Evolutionary conservation across 371 early-diverging fungal genomes (phyloP).

Genomic region (Mucor circinelloides): DNA sequence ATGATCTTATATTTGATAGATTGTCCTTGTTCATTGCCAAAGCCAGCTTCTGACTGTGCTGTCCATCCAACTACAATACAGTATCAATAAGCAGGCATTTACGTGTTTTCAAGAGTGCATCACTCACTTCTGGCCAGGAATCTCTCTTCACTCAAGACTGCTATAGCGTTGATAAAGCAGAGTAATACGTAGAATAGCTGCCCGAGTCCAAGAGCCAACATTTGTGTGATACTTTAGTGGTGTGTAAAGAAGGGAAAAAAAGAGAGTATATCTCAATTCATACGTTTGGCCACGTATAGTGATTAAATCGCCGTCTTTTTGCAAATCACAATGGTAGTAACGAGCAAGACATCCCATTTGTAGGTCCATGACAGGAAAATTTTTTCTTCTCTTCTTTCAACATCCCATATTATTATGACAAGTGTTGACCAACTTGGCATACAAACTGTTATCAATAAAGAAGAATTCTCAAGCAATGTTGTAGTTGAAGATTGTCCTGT

Average conservation of each 20-base stretch:
- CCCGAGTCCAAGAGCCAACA: constrained; percentile 69
- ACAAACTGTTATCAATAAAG: constrained; percentile 39
- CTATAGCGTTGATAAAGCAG: constrained; percentile 89
- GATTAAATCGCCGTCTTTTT: constrained; percentile 3
- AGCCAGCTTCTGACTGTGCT: constrained; percentile 68
- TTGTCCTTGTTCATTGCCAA: constrained; percentile 64
- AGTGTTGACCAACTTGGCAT: constrained; percentile 32
- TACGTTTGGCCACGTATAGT: neutral
- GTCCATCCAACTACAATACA: constrained; percentile 64
- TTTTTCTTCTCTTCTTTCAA: constrained; percentile 9
- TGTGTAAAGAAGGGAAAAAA: neutral
- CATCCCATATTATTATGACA: constrained; percentile 11
- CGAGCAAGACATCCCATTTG: neutral
- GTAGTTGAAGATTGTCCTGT: constrained; percentile 32
- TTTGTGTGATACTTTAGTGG: neutral
- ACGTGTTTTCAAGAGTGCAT: neutral
- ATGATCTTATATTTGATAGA: constrained; percentile 84
- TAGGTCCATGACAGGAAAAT: neutral
- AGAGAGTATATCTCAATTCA: neutral
- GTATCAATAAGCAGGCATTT: neutral
- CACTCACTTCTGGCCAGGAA: constrained; percentile 90
- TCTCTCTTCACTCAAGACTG: constrained; percentile 92
- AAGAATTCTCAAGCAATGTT: constrained; percentile 27
- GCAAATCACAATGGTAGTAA: neutral
- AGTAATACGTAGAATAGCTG: constrained; percentile 78